These are phyloP conservation scores for Candolleomyces eurysporus DNA, from an alignment of 768 basidiomycete genomes.

Conservation along the genomic window DNA sequence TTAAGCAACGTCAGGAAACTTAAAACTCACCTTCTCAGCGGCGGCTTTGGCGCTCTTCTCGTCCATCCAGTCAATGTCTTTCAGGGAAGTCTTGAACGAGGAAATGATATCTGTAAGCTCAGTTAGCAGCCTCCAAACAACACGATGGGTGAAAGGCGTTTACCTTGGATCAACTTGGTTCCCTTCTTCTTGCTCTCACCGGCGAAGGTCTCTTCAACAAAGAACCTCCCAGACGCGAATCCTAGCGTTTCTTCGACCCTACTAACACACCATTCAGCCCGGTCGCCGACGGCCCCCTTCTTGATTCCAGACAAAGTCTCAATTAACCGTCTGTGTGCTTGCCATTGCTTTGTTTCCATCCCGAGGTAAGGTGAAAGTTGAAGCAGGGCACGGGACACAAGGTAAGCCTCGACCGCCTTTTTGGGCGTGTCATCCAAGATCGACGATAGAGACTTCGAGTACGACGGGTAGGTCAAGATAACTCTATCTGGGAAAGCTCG, in stretches of 20 bases:
- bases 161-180: constrained; percentile 79
- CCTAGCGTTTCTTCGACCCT: constrained; percentile 74
- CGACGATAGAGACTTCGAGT: constrained; percentile 60
- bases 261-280: constrained; percentile 79
- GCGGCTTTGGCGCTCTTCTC: constrained; percentile 76
- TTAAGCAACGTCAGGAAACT: not conserved
- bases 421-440: constrained; percentile 67
- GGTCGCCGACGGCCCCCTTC: constrained; percentile 79
- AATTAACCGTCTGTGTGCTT: constrained; percentile 64
- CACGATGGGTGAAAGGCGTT: not conserved
- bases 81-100: constrained; percentile 78
- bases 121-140: not conserved
- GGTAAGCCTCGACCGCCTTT: constrained; percentile 82
- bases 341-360: constrained; percentile 73
- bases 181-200: constrained; percentile 78
- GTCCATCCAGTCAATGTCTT: constrained; percentile 90
- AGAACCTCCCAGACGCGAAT: constrained; percentile 88
- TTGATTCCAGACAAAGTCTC: constrained; percentile 82
- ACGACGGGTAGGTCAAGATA: constrained; percentile 82
- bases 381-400: constrained; percentile 74
- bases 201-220: constrained; percentile 80
- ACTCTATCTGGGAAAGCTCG: constrained; percentile 72
- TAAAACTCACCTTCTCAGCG: constrained; percentile 63
- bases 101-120: constrained; percentile 49
- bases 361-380: constrained; percentile 71